Evolutionary conservation across 139 green algal species (phyloP).

Genomic region (Picochlorum sp.): DNA sequence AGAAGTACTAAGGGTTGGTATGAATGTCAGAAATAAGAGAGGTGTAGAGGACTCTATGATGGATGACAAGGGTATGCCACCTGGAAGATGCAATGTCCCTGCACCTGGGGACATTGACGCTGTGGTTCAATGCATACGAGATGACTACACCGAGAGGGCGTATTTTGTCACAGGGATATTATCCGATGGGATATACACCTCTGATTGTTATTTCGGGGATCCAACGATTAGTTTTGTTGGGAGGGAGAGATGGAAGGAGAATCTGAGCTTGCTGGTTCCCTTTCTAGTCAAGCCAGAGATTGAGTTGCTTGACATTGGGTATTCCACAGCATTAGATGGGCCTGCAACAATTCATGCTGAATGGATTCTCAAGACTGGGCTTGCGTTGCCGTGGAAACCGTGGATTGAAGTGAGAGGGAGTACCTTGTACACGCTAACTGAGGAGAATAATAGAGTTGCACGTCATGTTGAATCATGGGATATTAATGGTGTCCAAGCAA

Average conservation of each 20-base stretch:
- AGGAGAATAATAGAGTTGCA: slow-evolving; percentile 13
- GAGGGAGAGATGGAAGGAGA: slow-evolving; percentile 43
- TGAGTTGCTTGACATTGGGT: neutral
- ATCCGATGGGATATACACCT: slow-evolving; percentile 43
- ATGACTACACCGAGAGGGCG: slow-evolving; percentile 6
- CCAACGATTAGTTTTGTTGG: slow-evolving; percentile 52
- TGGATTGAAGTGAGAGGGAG: slow-evolving; percentile 35
- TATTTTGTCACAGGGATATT: slow-evolving; percentile 39
- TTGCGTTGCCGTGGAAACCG: slow-evolving; percentile 49
- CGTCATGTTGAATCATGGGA: slow-evolving; percentile 26
- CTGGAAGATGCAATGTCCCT: neutral
- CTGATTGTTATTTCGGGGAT: slow-evolving; percentile 50
- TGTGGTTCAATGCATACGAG: slow-evolving; percentile 6
- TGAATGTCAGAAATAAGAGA: neutral
- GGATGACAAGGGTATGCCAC: neutral
- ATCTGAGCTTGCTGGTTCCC: slow-evolving; percentile 46
- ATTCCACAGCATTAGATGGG: neutral
- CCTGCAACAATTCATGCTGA: slow-evolving; percentile 21
- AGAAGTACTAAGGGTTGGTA: no score
- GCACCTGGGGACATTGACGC: slow-evolving; percentile 13
- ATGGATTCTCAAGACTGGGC: slow-evolving; percentile 35
- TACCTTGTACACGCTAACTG: slow-evolving; percentile 32
- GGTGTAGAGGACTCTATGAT: neutral
- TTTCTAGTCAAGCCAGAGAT: slow-evolving; percentile 39
- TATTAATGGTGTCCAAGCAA: slow-evolving; percentile 11